Evolutionary conservation across 768 basidiomycete genomes (phyloP), one percentile per base, ranked within the genome.

Genomic region (Grammothele lineata): DNA sequence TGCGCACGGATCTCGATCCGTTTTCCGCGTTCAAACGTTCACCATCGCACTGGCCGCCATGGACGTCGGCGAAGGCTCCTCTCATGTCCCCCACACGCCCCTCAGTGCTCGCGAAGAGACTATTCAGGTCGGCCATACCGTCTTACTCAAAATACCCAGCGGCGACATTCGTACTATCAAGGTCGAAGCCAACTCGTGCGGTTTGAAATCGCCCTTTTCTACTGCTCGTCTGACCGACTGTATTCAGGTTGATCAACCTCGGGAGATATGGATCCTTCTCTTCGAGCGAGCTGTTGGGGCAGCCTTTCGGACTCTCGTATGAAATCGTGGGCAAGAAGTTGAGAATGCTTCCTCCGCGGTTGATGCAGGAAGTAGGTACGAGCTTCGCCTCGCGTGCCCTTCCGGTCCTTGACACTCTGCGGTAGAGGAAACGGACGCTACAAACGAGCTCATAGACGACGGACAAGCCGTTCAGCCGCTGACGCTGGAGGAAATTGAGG

Each of bases 361-460:
- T 77, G 9, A 65, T 90, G 59, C 78, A 85, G 59, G 92, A 94
- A 68, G 75, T 93, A 57, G 91, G 92, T 91, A 66, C 57, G 83
- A 63, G 23, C 24, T 8, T 24, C 19, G 37, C 30, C 40, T 43
- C 3, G 10, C 14, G 24, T 14, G 2, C 27, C 5, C 18, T 26
- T 17, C 38, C 27, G 24, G 21, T 18, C 18, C 40, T 24, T 32
- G 40, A 52, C 45, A 17, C 38, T 55, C 51, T 25, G 41, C 24
- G 50, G 41, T 56, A 95, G 95, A 94, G 81, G 95, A 97, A 59
- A 97, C 94, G 11, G 87, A 88, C 42, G 95, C 94, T 1, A 99
- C 93, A 3, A 99, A 99, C 58, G 93, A 99, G 60, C 76, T 92
- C 3, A 99, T 99, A 19, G 87, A 88, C 57, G 93, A 95, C 51